Conservation (phyloP, 1,284 basidiomycete genomes). For the Apiotrichum brassicae region DNA sequence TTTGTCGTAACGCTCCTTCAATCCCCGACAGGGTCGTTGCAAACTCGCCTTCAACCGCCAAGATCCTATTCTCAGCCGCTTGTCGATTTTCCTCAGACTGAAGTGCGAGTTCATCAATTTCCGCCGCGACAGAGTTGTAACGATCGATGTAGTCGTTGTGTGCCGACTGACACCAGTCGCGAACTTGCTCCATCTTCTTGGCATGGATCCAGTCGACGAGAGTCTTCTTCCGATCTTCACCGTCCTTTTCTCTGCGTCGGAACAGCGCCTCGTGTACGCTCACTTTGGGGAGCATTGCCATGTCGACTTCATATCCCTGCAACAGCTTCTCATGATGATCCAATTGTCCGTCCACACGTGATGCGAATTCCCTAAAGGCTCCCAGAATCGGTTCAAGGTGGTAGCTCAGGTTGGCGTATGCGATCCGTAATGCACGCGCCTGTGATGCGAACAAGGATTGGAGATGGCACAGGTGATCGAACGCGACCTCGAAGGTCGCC, state of each 20-base stretch:
- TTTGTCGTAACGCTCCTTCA: constrained; percentile 30
- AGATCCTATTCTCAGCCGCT: constrained; percentile 55
- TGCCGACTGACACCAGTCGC: constrained; percentile 31
- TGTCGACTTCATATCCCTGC: constrained; percentile 29
- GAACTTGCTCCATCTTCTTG: constrained; percentile 43
- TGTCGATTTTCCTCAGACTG: constrained; percentile 66
- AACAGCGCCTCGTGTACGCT: constrained; percentile 35
- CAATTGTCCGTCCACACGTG: constrained; percentile 27
- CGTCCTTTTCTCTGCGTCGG: constrained; percentile 26
- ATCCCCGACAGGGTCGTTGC: constrained; percentile 28
- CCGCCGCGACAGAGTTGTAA: constrained; percentile 26
- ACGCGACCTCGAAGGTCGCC: constrained; percentile 32
- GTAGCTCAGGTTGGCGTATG: constrained; percentile 36
- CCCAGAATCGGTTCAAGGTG: constrained; percentile 36
- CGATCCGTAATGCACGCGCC: constrained; percentile 35
- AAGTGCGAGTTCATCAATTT: constrained; percentile 55
- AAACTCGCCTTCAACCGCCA: constrained; percentile 49
- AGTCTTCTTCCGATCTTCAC: constrained; percentile 29
- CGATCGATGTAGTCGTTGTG: constrained; percentile 31
- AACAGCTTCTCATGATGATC: constrained; percentile 32
- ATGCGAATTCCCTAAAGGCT: constrained; percentile 33
- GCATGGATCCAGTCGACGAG: constrained; percentile 41
- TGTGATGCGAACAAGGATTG: constrained; percentile 40
- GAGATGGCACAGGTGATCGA: constrained; percentile 38
- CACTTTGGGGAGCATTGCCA: constrained; percentile 38